Evolutionary conservation across 1,284 basidiomycete species (phyloP), one percentile per base, ranked within the genome.

Genomic region (Anthracocystis panici-leucophaei): DNA sequence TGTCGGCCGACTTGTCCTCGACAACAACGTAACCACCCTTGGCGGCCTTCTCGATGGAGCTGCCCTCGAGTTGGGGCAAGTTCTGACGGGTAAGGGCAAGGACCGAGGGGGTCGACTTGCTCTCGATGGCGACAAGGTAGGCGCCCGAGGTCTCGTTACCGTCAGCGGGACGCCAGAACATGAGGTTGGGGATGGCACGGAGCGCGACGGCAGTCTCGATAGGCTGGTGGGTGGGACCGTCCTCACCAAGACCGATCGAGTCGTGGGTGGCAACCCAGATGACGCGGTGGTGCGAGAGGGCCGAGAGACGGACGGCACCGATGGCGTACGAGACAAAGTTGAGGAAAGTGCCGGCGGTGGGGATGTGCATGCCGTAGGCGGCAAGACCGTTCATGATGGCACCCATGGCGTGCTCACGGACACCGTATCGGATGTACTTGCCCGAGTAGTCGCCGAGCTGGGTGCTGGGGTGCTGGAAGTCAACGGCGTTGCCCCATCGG

Each of bases 321-420:
- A 90, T 92, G 70, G 92, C 94, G 69, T 96, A 97, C 8, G 93
- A 94, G 55, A 95, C 93, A 85, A 97, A 97, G 90, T 95, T 96
- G 90, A 83, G 75, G 82, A 87, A 86, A 46, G 84, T 86, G 51
- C 82, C 83, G 51, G 75, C 58, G 33, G 75, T 75, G 93, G 86
- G 91, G 94, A 96, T 58, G 94, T 95, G 74, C 91, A 93, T 76
- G 91, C 90, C 87, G 86, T 95, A 96, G 18, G 93, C 94, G 77
- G 88, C 87, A 72, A 96, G 86, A 86, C 94, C 94, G 86, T 96
- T 96, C 82, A 92, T 93, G 84, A 97, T 94, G 72, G 95, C 95
- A 83, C 92, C 93, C 95, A 97, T 97, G 82, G 89, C 95, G 87
- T 97, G 95, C 87, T 97, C 95, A 87, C 95, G 93, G 66, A 97